phyloP scores from a whole-genome alignment of 495 filamentous ascomycete genomes.

The Neurospora cerealis region DNA sequence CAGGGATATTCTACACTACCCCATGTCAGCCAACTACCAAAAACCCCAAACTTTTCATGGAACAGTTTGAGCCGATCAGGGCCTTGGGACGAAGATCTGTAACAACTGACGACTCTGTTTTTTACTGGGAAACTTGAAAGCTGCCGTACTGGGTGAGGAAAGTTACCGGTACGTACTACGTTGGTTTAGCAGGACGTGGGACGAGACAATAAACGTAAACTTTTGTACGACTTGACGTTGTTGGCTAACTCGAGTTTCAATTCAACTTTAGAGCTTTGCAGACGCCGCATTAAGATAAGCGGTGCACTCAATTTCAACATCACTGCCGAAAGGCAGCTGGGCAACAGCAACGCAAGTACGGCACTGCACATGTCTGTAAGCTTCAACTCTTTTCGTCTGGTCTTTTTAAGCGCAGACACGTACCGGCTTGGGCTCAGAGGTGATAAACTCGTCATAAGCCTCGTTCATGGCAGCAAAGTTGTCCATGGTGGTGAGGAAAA shows the following conservation, averaged over 20 bases:
- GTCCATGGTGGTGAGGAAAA: conserved; percentile 57
- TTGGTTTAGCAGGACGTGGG: neutral
- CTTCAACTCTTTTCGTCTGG: neutral
- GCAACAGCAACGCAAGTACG: conserved; percentile 61
- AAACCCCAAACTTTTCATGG: too few relatives aligned
- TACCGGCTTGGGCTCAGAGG: conserved; percentile 46
- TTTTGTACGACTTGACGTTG: neutral
- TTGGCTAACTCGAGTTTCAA: neutral
- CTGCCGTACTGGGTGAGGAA: neutral
- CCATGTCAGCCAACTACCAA: too few relatives aligned
- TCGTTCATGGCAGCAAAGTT: conserved; percentile 57
- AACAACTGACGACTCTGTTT: neutral
- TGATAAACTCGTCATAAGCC: conserved; percentile 47
- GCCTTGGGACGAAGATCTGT: neutral
- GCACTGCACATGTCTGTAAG: conserved; percentile 12
- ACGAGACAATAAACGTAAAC: neutral
- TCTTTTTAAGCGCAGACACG: neutral
- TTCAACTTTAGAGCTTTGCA: neutral
- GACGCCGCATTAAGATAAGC: conserved; percentile 31
- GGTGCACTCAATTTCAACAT: conserved; percentile 66
- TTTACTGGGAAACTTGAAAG: neutral
- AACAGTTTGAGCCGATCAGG: too few relatives aligned
- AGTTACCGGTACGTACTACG: neutral
- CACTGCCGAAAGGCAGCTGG: conserved; percentile 52
- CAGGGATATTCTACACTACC: too few relatives aligned